Evolutionary conservation across 2,329 filamentous ascomycete genomes (phyloP).

Genomic region (Hymenoscyphus albidus): DNA sequence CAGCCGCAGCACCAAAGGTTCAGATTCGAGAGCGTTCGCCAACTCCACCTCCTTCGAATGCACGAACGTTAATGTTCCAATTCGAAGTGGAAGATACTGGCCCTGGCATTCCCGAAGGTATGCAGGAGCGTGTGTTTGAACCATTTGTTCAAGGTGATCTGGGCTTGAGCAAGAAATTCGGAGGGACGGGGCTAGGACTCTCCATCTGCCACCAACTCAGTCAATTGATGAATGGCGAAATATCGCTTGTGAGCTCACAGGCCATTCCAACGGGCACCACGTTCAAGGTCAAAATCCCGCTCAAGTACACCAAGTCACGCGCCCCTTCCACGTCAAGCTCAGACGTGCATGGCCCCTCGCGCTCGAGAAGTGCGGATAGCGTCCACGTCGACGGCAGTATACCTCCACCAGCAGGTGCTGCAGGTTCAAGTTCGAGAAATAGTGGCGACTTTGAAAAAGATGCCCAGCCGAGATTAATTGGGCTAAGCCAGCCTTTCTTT

Average conservation of each 20-base stretch:
- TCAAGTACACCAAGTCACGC: conserved; percentile 70
- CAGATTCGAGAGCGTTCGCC: conserved; percentile 51
- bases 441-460: conserved; percentile 51
- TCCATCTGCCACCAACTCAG: conserved; percentile 88
- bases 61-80: conserved; percentile 70
- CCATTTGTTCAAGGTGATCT: conserved; percentile 93
- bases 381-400: conserved; percentile 11
- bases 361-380: conserved; percentile 30
- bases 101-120: conserved; percentile 73
- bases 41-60: conserved; percentile 57
- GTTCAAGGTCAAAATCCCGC: conserved; percentile 78
- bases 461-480: conserved; percentile 73
- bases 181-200: conserved; percentile 81
- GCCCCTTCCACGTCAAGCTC: conserved; percentile 36
- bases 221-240: conserved; percentile 74
- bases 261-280: conserved; percentile 64
- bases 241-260: conserved; percentile 66
- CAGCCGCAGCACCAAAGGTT: conserved; percentile 32
- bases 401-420: conserved; percentile 5
- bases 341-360: conserved; percentile 29
- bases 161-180: conserved; percentile 83
- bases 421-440: conserved; percentile 16
- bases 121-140: conserved; percentile 84
- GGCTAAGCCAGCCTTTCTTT: conserved; percentile 81
- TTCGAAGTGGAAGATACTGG: conserved; percentile 88